Percentiles rank a stretch among this genome's conserved stretches.
These are phyloP conservation scores for Aureobasidium sp. DNA, from an alignment of 2,329 filamentous ascomycete genomes.

Conservation along the genomic window DNA sequence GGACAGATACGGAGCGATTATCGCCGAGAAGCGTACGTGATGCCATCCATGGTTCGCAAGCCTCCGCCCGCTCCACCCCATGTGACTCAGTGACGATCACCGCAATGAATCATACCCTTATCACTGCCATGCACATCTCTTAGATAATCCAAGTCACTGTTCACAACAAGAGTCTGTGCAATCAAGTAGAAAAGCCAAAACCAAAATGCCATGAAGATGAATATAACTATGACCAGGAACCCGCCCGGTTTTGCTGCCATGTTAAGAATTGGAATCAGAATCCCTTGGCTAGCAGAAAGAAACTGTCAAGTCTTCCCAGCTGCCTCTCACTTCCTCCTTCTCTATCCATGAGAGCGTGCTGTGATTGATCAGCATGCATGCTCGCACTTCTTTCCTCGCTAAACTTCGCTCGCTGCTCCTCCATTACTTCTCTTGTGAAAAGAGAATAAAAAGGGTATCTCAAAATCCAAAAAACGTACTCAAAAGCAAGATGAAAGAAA, in stretches of 20 bases:
- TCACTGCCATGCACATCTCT: neutral
- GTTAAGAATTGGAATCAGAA: conserved; percentile 3
- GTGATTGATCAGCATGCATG: neutral
- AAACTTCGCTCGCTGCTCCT: neutral
- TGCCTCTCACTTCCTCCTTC: neutral
- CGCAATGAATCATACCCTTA: neutral
- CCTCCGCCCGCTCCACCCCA: neutral
- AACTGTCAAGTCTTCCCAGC: neutral
- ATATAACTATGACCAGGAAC: conserved; percentile 7
- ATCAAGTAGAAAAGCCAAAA: neutral
- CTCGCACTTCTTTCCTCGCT: neutral
- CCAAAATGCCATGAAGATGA: neutral
- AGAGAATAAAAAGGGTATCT: conserved; percentile 10
- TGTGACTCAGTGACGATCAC: conserved; percentile 3
- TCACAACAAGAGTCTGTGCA: neutral
- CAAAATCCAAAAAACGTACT: conserved; percentile 10
- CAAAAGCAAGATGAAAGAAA: neutral
- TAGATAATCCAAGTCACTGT: neutral
- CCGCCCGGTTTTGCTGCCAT: conserved; percentile 4
- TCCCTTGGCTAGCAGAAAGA: neutral
- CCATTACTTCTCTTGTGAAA: conserved; percentile 1
- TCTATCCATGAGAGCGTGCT: neutral
- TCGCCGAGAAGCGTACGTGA: neutral
- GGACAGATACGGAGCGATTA: conserved; percentile 3
- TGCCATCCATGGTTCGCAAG: neutral